A percentile compares a stretch with the other conserved stretches of the same genome.
These are phyloP conservation scores for Phialophora expanda DNA, from an alignment of 2,329 filamentous ascomycete species.

Conservation along the genomic window DNA sequence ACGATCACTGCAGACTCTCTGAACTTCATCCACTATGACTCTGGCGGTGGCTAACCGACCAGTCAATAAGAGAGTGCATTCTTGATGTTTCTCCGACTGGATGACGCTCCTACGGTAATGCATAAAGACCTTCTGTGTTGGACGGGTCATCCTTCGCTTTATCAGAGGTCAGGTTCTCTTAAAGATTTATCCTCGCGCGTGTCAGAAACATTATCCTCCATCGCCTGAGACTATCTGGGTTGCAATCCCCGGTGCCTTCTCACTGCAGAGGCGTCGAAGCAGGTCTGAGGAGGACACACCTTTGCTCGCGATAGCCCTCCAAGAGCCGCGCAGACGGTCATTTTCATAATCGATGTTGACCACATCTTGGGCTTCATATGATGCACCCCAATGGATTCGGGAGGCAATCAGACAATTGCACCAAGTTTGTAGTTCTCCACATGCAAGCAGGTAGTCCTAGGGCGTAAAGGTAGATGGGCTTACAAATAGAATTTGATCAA, in stretches of 20 bases:
- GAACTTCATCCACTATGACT: no score
- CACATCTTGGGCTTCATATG: not conserved
- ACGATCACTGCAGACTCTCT: no score
- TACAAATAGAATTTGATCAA: not conserved
- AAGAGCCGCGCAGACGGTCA: not conserved
- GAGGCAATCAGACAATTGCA: not conserved
- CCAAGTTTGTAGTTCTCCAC: not conserved
- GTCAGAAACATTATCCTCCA: not conserved
- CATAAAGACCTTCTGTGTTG: no score
- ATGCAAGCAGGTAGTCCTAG: not conserved
- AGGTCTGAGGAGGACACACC: not conserved
- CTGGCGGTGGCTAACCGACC: no score
- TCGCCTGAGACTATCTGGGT: no score
- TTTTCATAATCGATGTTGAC: not conserved
- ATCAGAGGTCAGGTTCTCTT: no score
- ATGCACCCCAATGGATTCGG: not conserved
- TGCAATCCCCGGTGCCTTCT: not conserved
- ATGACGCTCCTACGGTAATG: no score
- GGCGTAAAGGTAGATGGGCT: not conserved
- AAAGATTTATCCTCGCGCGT: no score
- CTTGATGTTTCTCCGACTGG: no score
- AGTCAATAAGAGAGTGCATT: no score
- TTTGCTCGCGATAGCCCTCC: not conserved
- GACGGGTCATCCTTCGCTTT: no score
- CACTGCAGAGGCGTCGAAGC: not conserved